phyloP scores from a whole-genome alignment of 2,329 filamentous ascomycete species.

The Aspergillus aculeatus region DNA sequence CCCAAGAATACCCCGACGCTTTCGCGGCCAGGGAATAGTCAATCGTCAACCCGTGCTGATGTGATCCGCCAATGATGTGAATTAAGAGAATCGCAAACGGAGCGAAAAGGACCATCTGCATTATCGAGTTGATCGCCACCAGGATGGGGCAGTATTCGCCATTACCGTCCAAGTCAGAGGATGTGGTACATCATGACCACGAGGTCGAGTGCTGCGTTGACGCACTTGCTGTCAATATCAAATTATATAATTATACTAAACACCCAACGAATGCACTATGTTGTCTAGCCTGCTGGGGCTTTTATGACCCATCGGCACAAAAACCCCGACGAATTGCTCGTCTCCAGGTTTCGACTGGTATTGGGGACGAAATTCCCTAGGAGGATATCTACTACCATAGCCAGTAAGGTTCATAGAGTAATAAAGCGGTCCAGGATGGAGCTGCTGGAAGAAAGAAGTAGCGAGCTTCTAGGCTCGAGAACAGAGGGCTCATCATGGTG shows the following conservation, averaged over 20 bases:
- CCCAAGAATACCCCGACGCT: constrained; percentile 83
- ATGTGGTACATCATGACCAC: constrained; percentile 96
- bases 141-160: constrained; percentile 79
- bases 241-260: neutral
- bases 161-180: constrained; percentile 38
- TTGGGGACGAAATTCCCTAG: constrained; percentile 70
- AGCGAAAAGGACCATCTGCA: constrained; percentile 72
- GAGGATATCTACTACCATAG: constrained; percentile 72
- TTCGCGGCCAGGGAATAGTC: constrained; percentile 69
- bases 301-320: constrained; percentile 60
- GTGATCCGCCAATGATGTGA: constrained; percentile 60
- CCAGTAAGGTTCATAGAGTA: constrained; percentile 69
- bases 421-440: constrained; percentile 22
- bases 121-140: constrained; percentile 70
- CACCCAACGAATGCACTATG: neutral
- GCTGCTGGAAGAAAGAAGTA: constrained; percentile 20
- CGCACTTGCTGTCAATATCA: neutral
- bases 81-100: constrained; percentile 70
- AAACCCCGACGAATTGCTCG: constrained; percentile 69
- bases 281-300: neutral
- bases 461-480: constrained; percentile 5
- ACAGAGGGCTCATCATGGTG: neutral
- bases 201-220: constrained; percentile 66
- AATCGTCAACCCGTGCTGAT: constrained; percentile 43
- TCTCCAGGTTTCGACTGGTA: constrained; percentile 61